Conservation (phyloP, 2,329 filamentous ascomycete genomes). For the Verticillium zaregamsianum region DNA sequence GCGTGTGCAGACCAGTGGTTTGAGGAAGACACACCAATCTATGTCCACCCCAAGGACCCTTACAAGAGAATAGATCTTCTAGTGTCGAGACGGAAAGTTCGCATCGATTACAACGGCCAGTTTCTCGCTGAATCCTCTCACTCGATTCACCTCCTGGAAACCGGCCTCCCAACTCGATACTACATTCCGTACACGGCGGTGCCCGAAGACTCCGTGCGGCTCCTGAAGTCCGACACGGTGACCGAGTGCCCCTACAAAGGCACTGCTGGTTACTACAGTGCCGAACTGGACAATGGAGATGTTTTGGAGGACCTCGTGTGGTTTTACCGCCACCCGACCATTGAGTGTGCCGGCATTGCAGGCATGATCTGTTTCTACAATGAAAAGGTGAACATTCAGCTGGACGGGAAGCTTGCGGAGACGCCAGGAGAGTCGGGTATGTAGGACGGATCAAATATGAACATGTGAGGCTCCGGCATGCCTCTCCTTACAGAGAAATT, state of each 20-base stretch:
- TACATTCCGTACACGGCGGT: slow-evolving; percentile 54
- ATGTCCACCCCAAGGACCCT: slow-evolving; percentile 63
- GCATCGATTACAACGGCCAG: slow-evolving; percentile 42
- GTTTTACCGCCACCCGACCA: slow-evolving; percentile 56
- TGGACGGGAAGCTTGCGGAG: slow-evolving; percentile 42
- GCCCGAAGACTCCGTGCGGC: slow-evolving; percentile 22
- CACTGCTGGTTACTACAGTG: slow-evolving; percentile 56
- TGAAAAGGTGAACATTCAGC: slow-evolving; percentile 60
- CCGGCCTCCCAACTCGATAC: slow-evolving; percentile 52
- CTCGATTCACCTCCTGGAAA: slow-evolving; percentile 56
- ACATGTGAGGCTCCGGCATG: too few relatives aligned
- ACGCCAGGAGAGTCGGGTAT: slow-evolving; percentile 16
- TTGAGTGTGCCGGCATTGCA: slow-evolving; percentile 51
- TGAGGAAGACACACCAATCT: slow-evolving; percentile 56
- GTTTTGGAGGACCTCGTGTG: slow-evolving; percentile 51
- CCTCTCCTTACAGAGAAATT: too few relatives aligned
- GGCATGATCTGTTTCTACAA: slow-evolving; percentile 63
- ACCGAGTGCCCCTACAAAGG: slow-evolving; percentile 67
- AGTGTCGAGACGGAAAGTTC: slow-evolving; percentile 46
- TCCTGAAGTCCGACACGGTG: slow-evolving; percentile 12
- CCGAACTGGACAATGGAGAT: slow-evolving; percentile 38
- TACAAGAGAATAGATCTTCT: slow-evolving; percentile 62
- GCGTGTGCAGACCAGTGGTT: slow-evolving; percentile 29
- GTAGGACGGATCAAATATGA: too few relatives aligned
- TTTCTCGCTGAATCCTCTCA: slow-evolving; percentile 41